phyloP scores from a whole-genome alignment of 2,329 filamentous ascomycete genomes.

The Nannizzia gypsea region DNA sequence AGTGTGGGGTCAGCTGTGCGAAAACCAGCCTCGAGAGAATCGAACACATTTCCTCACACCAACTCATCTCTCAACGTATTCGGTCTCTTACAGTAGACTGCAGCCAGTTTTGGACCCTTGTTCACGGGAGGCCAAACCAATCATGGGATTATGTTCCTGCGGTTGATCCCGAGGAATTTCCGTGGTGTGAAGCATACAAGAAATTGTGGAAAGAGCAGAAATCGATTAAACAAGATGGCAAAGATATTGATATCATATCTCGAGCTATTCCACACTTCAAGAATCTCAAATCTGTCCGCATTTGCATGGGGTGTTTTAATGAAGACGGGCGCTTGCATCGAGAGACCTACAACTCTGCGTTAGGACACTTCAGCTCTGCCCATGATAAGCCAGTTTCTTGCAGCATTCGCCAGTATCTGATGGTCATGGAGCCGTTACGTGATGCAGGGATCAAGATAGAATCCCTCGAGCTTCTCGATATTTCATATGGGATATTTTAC shows the following conservation, averaged over 20 bases:
- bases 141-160: not conserved
- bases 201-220: not conserved
- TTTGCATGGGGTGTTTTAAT: slow-evolving; percentile 1
- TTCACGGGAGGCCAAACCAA: not conserved
- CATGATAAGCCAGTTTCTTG: slow-evolving; percentile 4
- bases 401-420: slow-evolving; percentile 1
- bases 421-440: not conserved
- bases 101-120: not conserved
- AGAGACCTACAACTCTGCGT: not conserved
- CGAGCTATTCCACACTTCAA: not conserved
- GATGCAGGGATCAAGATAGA: not conserved
- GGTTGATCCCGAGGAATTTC: not conserved
- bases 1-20: slow-evolving; percentile 3
- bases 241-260: not conserved
- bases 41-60: slow-evolving; percentile 3
- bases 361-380: not conserved
- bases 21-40: not conserved
- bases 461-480: not conserved
- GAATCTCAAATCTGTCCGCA: not conserved
- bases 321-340: not conserved
- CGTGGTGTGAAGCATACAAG: not conserved
- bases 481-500: slow-evolving; percentile 4
- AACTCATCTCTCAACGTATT: slow-evolving; percentile 5
- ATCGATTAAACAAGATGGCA: not conserved
- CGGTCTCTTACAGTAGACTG: slow-evolving; percentile 2